Percentiles rank a stretch among this genome's conserved stretches.
Evolutionary conservation across 2,329 filamentous ascomycete species (phyloP).

Genomic region (Ophiocordyceps camponoti-leonardi): DNA sequence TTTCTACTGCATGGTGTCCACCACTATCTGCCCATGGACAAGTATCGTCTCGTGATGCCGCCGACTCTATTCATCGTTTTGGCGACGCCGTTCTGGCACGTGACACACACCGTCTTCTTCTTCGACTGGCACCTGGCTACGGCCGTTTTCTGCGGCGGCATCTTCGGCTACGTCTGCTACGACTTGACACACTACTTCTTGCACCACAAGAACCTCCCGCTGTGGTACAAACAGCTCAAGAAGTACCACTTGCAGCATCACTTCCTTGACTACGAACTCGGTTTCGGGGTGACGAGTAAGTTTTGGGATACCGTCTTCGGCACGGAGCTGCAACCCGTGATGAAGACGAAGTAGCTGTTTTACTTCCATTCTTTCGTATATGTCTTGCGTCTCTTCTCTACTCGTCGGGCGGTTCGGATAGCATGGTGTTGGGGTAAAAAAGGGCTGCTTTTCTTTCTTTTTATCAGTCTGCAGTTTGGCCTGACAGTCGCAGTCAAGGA

Average conservation of each 20-base stretch:
- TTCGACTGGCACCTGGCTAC: slow-evolving; percentile 73
- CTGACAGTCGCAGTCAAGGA: too few species aligned
- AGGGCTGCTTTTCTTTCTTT: too few species aligned
- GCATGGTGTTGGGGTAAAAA: slow-evolving; percentile 2
- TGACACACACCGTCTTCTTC: slow-evolving; percentile 68
- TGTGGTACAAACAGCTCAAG: slow-evolving; percentile 84
- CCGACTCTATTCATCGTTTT: slow-evolving; percentile 72
- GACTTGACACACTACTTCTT: slow-evolving; percentile 98
- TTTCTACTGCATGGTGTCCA: slow-evolving; percentile 95
- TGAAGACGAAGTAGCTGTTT: slow-evolving; percentile 14
- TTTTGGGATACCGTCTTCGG: slow-evolving; percentile 94
- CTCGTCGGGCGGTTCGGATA: slow-evolving; percentile 3
- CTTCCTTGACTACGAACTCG: slow-evolving; percentile 94
- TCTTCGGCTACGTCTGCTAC: slow-evolving; percentile 93
- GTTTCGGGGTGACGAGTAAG: slow-evolving; percentile 87
- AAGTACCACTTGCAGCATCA: slow-evolving; percentile 96
- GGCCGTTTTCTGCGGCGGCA: slow-evolving; percentile 69
- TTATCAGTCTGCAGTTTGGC: too few species aligned
- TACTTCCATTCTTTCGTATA: too few species aligned
- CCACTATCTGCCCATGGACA: slow-evolving; percentile 99
- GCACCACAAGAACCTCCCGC: slow-evolving; percentile 80
- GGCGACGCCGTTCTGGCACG: slow-evolving; percentile 79
- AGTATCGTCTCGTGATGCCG: slow-evolving; percentile 92
- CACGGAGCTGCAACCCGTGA: slow-evolving; percentile 48
- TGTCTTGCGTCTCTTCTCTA: slow-evolving; percentile 2